Evolutionary conservation across 805 yeast genomes (phyloP).

Genomic region (Cyberlindnera meyerae): DNA sequence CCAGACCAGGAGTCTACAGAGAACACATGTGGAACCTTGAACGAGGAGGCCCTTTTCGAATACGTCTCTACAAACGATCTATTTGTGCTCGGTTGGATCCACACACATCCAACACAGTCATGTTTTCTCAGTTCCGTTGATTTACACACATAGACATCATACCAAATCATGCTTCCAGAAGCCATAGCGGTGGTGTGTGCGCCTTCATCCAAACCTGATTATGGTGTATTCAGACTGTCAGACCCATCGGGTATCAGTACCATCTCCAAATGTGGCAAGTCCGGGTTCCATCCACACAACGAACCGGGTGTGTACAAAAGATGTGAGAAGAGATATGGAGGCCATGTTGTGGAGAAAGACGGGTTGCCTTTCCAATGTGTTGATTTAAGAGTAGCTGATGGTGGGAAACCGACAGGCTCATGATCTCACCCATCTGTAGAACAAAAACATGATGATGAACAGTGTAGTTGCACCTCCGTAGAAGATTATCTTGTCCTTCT

Average conservation of each 20-base stretch:
- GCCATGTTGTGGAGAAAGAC: conserved; percentile 44
- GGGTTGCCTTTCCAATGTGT: conserved; percentile 44
- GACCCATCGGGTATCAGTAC: conserved; percentile 61
- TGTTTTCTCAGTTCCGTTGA: conserved; percentile 65
- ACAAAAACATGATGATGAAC: conserved; percentile 61
- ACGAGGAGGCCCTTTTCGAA: conserved; percentile 55
- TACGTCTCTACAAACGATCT: conserved; percentile 50
- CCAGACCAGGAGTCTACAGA: conserved; percentile 61
- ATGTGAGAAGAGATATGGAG: conserved; percentile 36
- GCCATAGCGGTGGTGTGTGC: conserved; percentile 66
- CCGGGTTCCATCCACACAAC: conserved; percentile 60
- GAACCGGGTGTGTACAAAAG: conserved; percentile 45
- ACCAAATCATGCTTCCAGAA: conserved; percentile 66
- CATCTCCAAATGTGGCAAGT: conserved; percentile 43
- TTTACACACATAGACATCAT: conserved; percentile 62
- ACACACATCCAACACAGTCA: conserved; percentile 71
- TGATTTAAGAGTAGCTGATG: conserved; percentile 51
- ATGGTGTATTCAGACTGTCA: conserved; percentile 54
- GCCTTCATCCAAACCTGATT: conserved; percentile 40
- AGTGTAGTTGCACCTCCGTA: conserved; percentile 66
- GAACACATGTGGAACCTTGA: conserved; percentile 56
- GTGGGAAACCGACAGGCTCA: background rate
- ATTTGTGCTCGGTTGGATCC: conserved; percentile 71
- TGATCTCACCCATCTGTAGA: conserved; percentile 58
- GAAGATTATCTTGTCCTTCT: conserved; percentile 82